These are phyloP conservation scores for Globisporangium carolinianum DNA, from an alignment of 352 stramenopile species.

Conservation along the genomic window DNA sequence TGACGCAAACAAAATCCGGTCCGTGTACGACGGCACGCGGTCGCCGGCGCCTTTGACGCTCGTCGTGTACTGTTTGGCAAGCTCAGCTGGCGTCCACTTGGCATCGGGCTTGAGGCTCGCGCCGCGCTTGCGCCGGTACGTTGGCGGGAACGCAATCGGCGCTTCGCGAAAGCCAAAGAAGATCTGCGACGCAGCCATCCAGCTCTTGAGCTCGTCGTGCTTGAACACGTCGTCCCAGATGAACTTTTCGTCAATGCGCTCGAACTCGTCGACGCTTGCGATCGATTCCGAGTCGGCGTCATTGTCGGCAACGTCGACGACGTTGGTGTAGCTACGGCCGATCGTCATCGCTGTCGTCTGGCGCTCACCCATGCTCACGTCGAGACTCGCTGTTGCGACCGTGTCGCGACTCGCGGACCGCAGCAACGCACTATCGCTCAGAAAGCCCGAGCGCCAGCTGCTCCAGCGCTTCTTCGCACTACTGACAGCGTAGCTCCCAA, in stretches of 20 bases:
- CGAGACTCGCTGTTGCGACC: slow-evolving; percentile 9
- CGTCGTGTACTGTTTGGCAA: slow-evolving; percentile 52
- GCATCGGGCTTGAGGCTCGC: slow-evolving; percentile 4
- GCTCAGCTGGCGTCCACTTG: slow-evolving; percentile 19
- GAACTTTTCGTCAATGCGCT: slow-evolving; percentile 22
- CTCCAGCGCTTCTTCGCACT: slow-evolving; percentile 12
- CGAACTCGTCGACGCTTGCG: slow-evolving; percentile 21
- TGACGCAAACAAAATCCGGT: slow-evolving; percentile 84
- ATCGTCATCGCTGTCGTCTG: slow-evolving; percentile 4
- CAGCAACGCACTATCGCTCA: slow-evolving; percentile 12
- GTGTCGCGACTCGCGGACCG: slow-evolving; percentile 4
- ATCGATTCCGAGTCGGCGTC: slow-evolving; percentile 5
- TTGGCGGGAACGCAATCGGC: slow-evolving; percentile 71
- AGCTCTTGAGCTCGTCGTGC: slow-evolving; percentile 67
- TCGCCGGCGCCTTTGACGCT: slow-evolving; percentile 38
- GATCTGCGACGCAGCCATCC: slow-evolving; percentile 43
- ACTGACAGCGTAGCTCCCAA: too few species aligned
- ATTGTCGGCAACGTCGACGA: slow-evolving; percentile 1
- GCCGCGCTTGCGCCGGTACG: slow-evolving; percentile 60
- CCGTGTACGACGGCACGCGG: slow-evolving; percentile 86
- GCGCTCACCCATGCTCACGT: slow-evolving; percentile 34
- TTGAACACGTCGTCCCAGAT: slow-evolving; percentile 55
- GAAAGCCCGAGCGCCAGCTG: slow-evolving; percentile 17
- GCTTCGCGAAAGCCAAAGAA: slow-evolving; percentile 76
- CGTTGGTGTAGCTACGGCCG: background rate